A percentile compares a stretch with the other conserved stretches of the same genome.
Conservation (phyloP, 1,139 yeast species). For the Yamadazyma diospyri region DNA sequence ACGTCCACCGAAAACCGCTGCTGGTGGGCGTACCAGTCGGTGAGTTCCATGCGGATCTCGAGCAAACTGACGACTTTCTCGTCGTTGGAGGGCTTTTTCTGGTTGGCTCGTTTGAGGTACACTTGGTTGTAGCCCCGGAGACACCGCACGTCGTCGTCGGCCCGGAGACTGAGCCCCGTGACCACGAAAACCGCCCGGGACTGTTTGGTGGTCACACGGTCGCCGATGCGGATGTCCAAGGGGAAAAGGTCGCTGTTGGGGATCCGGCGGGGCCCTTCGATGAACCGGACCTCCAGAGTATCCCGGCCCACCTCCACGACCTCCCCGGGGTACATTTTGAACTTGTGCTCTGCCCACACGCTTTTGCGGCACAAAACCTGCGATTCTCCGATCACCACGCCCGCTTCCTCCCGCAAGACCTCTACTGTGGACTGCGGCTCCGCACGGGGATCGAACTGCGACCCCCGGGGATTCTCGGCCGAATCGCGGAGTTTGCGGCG, state of each 20-base stretch:
- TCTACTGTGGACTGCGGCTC: conserved; percentile 5
- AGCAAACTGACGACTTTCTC: conserved; percentile 14
- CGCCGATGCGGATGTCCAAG: conserved; percentile 38
- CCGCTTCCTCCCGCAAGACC: conserved; percentile 20
- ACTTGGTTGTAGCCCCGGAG: conserved; percentile 58
- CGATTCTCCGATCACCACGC: conserved; percentile 16
- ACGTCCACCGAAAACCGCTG: conserved; percentile 18
- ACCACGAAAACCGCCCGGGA: conserved; percentile 27
- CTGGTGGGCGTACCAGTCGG: conserved; percentile 42
- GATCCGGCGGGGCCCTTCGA: conserved; percentile 28
- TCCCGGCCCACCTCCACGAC: conserved; percentile 19
- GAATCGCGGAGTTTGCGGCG: too few relatives aligned
- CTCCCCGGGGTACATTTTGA: conserved; percentile 35
- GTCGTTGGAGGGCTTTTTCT: conserved; percentile 10
- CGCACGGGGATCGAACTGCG: too few relatives aligned
- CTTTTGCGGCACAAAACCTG: conserved; percentile 20
- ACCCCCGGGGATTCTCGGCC: too few relatives aligned
- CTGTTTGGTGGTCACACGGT: conserved; percentile 19
- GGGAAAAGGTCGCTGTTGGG: conserved; percentile 28
- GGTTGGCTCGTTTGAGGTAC: conserved; percentile 19
- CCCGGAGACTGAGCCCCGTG: conserved; percentile 36
- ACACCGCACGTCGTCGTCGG: conserved; percentile 35
- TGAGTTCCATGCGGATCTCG: conserved; percentile 32
- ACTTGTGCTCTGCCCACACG: conserved; percentile 38
- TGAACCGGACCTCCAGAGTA: conserved; percentile 29